Evolutionary conservation across 1,284 basidiomycete species (phyloP), one percentile per base, ranked within the genome.

Genomic region (Thecaphora frezii): DNA sequence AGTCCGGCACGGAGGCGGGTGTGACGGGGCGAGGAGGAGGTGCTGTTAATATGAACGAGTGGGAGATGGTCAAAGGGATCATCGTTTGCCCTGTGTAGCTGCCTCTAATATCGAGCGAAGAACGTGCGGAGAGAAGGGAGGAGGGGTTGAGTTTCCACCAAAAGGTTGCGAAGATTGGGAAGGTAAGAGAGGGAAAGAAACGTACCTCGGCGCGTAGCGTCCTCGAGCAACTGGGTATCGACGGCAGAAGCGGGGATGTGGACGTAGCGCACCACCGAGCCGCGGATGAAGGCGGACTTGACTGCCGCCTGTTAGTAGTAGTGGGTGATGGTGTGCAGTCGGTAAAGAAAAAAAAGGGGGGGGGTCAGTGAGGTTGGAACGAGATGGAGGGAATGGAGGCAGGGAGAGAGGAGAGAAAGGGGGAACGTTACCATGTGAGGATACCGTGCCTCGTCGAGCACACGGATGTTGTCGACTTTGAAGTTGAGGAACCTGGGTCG

Each of bases 241-340:
- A 98, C 92, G 60, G 90, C 89, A 55, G 91, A 88, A 21, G 91
- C 86, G 3, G 93, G 91, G 54, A 98, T 84, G 78, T 96, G 90
- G 12, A 98, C 96, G 78, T 97, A 99, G 69, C 96, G 88, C 37
- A 98, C 93, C 14, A 98, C 96, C 2, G 93, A 97, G 56, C 96
- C 96, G 53, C 96, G 89, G 73, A 98, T 98, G 80, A 98, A 99
- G 77, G 92, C 94, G 79, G 97, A 98, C 82, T 94, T 96, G 44
- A 98, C 93, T 0, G 96, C 93, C 87, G 97, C 91, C 94, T 98
- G 73, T 38, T 25, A 13, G 8, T 2, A n/a, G 8, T 16, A 14
- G 33, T 14, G 7, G 38, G 18, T 8, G 7, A 41, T 12, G 19
- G 39, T 22, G 12, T 21, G 18, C 10, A 36, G 33, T 36, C 10